Base-by-base conservation (phyloP, 2,329 filamentous ascomycete genomes). In the Elsinoe arachidis region DNA sequence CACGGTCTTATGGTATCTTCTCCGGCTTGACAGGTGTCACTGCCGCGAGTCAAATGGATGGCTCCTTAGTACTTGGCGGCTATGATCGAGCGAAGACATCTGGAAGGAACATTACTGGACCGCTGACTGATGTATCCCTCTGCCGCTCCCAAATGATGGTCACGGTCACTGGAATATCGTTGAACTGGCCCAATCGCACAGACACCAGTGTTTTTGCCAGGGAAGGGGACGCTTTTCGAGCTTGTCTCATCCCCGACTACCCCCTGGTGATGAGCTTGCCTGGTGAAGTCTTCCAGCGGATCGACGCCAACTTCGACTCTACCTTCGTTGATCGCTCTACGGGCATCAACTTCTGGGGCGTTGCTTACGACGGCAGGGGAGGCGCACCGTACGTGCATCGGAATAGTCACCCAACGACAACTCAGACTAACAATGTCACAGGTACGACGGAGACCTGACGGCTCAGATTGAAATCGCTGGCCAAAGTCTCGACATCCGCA, bases 331-430 rank as follows among this genome's bases (percentile, higher is more conserved):
- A 19, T 11, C 51, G 51, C 12, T 54, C 51, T 3, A 54, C 33
- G 6, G 51, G 51, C 1, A n/a, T 54, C 14, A 54, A 54, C 34
- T 54, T 54, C 34, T 54, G 51, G 51, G 37, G 37, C 3, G 51
- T 39, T 21, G 51, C 37, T 5, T 54, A 54, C n/a, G 37, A 54
- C 12, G 23, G 23, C 21, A n/a, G 15, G 17, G 21, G 21, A 14
- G 51, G 34, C 5, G 34, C 33, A 54, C 51, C 51, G 51, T 54
- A 39, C 19, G 51, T 38, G 17, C 5, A 35, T 26, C 26, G 26
- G 7, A 30, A 30, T 9, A 30, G 2, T 23, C 21, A 19, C n/a
- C 26, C 7, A 3, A 10, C 5, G 11, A 38, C 14, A 21, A 38
- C 7, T 17, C 35, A 19, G 34, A 30, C 51, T 54, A n/a, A 54